Base-by-base conservation (phyloP, 2,329 filamentous ascomycete genomes). In the Diaporthe eres region DNA sequence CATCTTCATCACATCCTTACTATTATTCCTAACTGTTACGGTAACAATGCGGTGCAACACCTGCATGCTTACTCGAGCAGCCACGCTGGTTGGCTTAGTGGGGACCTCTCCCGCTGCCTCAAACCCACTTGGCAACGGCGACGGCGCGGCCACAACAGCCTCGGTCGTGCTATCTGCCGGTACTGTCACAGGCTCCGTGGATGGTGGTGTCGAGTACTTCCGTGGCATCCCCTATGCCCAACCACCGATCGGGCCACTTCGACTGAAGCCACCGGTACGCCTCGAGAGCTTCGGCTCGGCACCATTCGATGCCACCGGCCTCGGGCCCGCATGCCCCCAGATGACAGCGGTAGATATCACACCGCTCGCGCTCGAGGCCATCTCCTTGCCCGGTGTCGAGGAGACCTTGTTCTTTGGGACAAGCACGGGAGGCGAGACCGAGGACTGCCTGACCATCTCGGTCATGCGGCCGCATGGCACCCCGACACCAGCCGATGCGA, bases 161-260 rank as follows among this genome's bases (percentile, higher is more conserved):
- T 25, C 58, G 22, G 49, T 53, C 49, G 49, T 53, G 49, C 49
- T 53, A 25, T 25, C 49, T 53, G 70, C 57, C 6, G 70, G 70
- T 28, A 72, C 70, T 42, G 53, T 72, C 31, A 39, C 70, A 25
- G 68, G 74, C 17, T 31, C 58, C 34, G 58, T 68, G 12, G 22
- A 28, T 9, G 61, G 37, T 28, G 31, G 51, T 15, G 85, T 92
- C 17, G 91, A 93, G 72, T 86, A 84, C 34, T 93, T 93, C 83
- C 87, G 87, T 77, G 91, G 90, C 17, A 92, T 94, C 74, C 92
- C 92, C 1, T 94, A 89, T 78, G 91, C 92, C 2, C 83, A 92
- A 77, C 88, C 91, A 7, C 92, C 92, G 0, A 85, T 88, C 0
- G 91, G 89, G 0, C 79, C 84, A 1, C 85, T 92, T 42, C 88